Conservation (phyloP, 306 rosid genomes). For the Cicer bijugum region DNA sequence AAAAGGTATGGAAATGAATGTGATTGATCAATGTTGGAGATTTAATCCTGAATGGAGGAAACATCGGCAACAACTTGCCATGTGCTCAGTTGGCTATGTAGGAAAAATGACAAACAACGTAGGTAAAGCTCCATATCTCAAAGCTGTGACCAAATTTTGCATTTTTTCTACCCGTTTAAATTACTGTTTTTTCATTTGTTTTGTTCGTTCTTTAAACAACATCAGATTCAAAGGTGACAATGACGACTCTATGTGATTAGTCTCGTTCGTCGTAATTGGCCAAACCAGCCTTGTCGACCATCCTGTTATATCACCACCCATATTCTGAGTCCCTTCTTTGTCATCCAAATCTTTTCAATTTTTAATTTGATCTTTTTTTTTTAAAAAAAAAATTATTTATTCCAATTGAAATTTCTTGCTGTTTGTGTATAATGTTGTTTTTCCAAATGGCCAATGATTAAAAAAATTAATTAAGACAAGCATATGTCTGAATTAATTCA, state of each 20-base stretch:
- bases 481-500: conserved; percentile 78
- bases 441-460: conserved; percentile 65
- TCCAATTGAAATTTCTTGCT: not conserved
- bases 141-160: too few species aligned
- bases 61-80: conserved; percentile 32
- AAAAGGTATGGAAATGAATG: conserved; percentile 35
- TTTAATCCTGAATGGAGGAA: conserved; percentile 36
- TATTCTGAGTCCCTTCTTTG: conserved; percentile 64
- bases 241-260: conserved; percentile 62
- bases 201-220: too few species aligned
- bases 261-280: conserved; percentile 99
- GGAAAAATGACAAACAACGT: conserved; percentile 48
- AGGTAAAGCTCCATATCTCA: too few species aligned
- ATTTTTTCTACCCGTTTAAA: too few species aligned
- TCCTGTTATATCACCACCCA: conserved; percentile 97
- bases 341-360: too few species aligned
- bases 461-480: conserved; percentile 60
- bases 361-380: not conserved
- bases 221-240: conserved; percentile 56
- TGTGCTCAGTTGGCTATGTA: conserved; percentile 41
- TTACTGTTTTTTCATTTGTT: too few species aligned
- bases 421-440: not conserved
- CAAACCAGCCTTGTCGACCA: conserved; percentile 84
- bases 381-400: not conserved
- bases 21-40: conserved; percentile 48